Percentiles rank a stretch among this genome's conserved stretches.
These are phyloP conservation scores for Diospyros lotus DNA, from an alignment of 148 eudicot species.

Conservation along the genomic window DNA sequence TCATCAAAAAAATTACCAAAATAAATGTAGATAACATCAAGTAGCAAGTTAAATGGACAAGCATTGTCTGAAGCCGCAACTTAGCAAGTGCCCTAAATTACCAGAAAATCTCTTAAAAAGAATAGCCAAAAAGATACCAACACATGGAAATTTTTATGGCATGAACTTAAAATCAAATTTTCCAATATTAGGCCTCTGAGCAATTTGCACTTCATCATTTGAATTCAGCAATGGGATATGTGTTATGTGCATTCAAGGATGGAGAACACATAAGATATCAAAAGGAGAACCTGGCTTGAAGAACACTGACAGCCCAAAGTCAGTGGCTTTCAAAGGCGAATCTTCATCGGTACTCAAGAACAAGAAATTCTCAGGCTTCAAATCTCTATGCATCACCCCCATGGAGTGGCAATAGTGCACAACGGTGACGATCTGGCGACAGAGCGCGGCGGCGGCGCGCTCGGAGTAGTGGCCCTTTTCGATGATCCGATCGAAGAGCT, in stretches of 20 bases:
- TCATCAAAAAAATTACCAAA: no score
- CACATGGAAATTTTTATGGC: no score
- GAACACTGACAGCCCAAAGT: constrained; percentile 85
- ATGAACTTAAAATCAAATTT: no score
- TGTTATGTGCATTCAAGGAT: background rate
- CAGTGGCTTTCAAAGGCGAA: constrained; percentile 90
- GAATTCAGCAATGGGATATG: background rate
- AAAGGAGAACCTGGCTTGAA: constrained; percentile 56
- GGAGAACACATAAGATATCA: background rate
- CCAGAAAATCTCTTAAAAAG: background rate
- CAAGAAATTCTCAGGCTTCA: constrained; percentile 92
- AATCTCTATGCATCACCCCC: constrained; percentile 95
- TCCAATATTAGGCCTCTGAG: background rate
- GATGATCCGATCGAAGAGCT: constrained; percentile 85
- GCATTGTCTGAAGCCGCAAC: background rate
- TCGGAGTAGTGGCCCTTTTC: constrained; percentile 87
- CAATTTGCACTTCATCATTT: background rate
- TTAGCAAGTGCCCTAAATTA: background rate
- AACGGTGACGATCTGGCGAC: constrained; percentile 81
- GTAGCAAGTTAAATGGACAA: background rate
- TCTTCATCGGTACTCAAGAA: constrained; percentile 50
- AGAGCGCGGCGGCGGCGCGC: constrained; percentile 71
- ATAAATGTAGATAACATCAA: background rate
- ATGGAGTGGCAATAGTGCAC: constrained; percentile 82
- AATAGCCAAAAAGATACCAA: no score